Base-by-base conservation (phyloP, 164 flowering plant genomes). In the Magnolia sinica region DNA sequence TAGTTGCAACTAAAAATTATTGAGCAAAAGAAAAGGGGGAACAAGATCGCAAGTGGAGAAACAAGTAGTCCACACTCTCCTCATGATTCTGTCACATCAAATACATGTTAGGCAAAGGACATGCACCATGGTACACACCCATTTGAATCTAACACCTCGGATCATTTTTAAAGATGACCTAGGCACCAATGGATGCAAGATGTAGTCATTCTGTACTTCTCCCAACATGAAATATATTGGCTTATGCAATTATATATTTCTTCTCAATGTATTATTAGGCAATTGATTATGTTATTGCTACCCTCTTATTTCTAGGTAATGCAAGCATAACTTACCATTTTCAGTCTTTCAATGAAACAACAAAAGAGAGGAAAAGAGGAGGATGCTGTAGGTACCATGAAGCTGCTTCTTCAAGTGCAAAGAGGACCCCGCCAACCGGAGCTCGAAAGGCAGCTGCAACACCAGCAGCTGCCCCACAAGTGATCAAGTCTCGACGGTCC, bases 401-500 rank as follows among this genome's bases (percentile, higher is more conserved):
- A 78, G 98, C 95, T 78, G 86, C 91, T 86, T 95, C 98, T 86
- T 95, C 98, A 63, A 94, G 92, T 29, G 96, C 96, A 83, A 94
- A 92, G 37, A 94, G 87, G 67, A 94, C 98, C 7, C 98, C 98
- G 71, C 98, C 98, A 70, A 94, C 94, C n/a, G 98, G 98, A 37
- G 98, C 98, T 75, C 95, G 95, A 73, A 95, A 95, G 51, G 98
- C 97, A 82, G 95, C 95, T 14, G 98, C 98, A 5, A 94, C 94
- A 75, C 98, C 97, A 83, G 98, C 98, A 80, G 98, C 98, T 58
- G 97, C 92, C 67, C 98, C 98, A 84, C 97, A 92, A 14, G 98
- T 94, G 75, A 94, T 86, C 83, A 95, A 83, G 83, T 95, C 98
- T 69, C 98, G 84, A n/a, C 98, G 84, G 74, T 95, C 98, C 31